Evolutionary conservation across 768 basidiomycete species (phyloP), one percentile per base, ranked within the genome.

Genomic region (Sarcomyxa edulis): DNA sequence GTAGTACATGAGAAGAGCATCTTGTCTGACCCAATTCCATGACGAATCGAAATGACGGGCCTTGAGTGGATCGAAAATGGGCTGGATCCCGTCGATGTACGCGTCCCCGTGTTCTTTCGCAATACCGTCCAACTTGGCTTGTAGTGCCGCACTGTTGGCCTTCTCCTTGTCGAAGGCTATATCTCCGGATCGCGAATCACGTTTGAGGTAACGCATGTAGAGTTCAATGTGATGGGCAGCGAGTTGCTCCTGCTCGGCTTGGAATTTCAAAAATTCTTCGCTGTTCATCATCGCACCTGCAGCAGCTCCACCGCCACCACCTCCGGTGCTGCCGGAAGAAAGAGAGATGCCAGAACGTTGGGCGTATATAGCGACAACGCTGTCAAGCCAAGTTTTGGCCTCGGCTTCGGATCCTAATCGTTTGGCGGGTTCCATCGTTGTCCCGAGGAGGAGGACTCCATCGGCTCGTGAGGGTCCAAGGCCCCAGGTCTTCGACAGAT

Each of bases 1-100:
- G 62, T 94, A 97, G 68, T 83, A 98, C 91, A 99, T 94, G 43
- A 91, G 68, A 19, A 98, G 71, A 11, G 93, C 91, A 45, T 96
- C 94, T 65, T 99, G 96, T 44, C 95, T 84, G 31, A 86, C 95
- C 96, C 96, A 99, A 57, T 99, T 99, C 96, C 95, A 99, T 5
- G 87, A 92, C 2, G 95, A 98, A 58, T 98, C 94, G 70, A 99
- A 98, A 56, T 85, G 93, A 32, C 96, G 88, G 9, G 94, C 96
- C 64, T 99, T 98, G 52, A 97, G 71, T 2, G 89, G 83, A 54
- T 95, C 90, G 62, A 99, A 99, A 42, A 78, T 73, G 7, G 96
- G 96, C 54, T 94, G 87, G 44, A 98, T 94, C 30, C 96, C 96
- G 22, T 94, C 84, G 43, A 98, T 69, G 62, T 99, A 99, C 0